phyloP scores from a whole-genome alignment of 164 flowering plant genomes.

The Stephania japonica region DNA sequence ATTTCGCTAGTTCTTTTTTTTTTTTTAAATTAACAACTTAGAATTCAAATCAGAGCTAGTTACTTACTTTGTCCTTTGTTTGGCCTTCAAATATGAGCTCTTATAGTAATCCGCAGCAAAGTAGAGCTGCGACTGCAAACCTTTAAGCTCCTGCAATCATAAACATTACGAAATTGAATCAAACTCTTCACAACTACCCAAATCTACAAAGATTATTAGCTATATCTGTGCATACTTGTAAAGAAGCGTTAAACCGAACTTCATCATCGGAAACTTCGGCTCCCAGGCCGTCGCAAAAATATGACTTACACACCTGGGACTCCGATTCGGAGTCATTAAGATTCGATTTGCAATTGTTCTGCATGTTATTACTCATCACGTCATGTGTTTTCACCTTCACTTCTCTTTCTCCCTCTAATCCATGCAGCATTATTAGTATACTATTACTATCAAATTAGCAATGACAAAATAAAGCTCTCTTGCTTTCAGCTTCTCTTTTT shows the following conservation, averaged over 20 bases:
- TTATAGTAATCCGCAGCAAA: constrained; percentile 74
- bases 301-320: background rate
- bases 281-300: constrained; percentile 8
- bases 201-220: background rate
- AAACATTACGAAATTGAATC: background rate
- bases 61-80: constrained; percentile 30
- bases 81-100: constrained; percentile 38
- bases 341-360: background rate
- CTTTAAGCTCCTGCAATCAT: constrained; percentile 53
- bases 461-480: background rate
- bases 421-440: background rate
- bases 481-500: background rate
- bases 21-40: no score
- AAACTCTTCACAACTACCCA: background rate
- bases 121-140: constrained; percentile 65
- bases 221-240: constrained; percentile 22
- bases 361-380: background rate
- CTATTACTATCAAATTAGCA: background rate
- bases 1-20: no score
- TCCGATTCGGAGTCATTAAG: background rate
- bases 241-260: constrained; percentile 31
- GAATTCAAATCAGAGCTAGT: background rate
- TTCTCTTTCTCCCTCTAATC: background rate
- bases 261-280: constrained; percentile 14
- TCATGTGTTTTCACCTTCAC: background rate